Conservation (phyloP, 2,329 filamentous ascomycete genomes). For the Cryphonectria nitschkei region DNA sequence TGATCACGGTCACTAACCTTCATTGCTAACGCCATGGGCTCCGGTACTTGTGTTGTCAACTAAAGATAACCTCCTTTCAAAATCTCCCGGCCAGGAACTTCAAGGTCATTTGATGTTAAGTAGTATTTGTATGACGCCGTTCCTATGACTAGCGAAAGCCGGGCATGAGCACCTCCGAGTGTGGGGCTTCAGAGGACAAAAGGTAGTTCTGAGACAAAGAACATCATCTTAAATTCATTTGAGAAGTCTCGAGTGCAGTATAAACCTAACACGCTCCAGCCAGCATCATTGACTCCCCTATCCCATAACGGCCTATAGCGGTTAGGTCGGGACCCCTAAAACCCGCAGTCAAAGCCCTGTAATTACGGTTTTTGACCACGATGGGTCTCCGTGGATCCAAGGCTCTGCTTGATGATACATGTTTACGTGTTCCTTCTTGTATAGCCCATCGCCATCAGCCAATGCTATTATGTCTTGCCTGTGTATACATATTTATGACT, state of each 20-base stretch:
- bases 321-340: not conserved
- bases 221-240: not conserved
- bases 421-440: not conserved
- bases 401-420: not conserved
- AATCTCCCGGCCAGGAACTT: too few relatives aligned
- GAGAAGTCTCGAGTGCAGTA: not conserved
- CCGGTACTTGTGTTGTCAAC: not conserved
- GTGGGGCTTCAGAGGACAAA: not conserved
- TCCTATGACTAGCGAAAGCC: not conserved
- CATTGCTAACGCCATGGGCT: too few relatives aligned
- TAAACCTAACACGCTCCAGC: not conserved
- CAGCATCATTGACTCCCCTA: not conserved
- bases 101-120: not conserved
- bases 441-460: not conserved
- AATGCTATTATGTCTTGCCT: not conserved
- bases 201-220: too few relatives aligned
- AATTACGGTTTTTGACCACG: not conserved
- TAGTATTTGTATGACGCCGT: not conserved
- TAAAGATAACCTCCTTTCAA: too few relatives aligned
- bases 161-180: not conserved
- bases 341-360: not conserved
- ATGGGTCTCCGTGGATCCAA: not conserved
- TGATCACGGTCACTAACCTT: too few relatives aligned
- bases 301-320: not conserved
- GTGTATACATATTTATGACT: not conserved